These are phyloP conservation scores for Acanthamoeba rhysodes DNA, from an alignment of 208 protist species.

Conservation along the genomic window DNA sequence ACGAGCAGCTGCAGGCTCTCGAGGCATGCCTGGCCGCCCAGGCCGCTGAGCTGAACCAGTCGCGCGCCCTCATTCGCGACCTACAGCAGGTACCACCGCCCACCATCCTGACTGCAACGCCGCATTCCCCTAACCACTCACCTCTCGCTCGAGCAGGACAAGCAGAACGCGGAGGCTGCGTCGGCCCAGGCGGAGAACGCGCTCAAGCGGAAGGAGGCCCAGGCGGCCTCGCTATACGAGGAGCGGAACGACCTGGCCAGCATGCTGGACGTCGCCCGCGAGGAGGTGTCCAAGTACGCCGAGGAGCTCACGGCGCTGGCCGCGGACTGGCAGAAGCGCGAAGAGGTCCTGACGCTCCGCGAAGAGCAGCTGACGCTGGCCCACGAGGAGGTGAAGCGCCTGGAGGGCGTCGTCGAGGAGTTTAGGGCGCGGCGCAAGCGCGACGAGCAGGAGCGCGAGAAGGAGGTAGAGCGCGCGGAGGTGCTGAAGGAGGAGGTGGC, in stretches of 20 bases:
- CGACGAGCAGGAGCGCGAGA: background rate
- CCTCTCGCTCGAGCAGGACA: no score
- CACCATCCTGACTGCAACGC: no score
- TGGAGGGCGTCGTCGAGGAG: background rate
- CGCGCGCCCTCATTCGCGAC: background rate
- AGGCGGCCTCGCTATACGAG: background rate
- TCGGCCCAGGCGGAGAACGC: background rate
- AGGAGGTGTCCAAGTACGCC: slow-evolving; percentile 39
- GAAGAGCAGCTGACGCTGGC: background rate
- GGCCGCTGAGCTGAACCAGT: background rate
- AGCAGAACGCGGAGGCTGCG: background rate
- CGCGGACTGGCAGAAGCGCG: background rate
- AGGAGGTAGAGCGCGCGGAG: background rate
- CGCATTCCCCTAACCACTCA: no score
- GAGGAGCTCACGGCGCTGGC: background rate
- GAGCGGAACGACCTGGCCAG: slow-evolving; percentile 16
- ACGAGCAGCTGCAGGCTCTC: background rate
- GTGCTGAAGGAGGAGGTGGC: slow-evolving; percentile 21
- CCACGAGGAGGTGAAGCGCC: background rate
- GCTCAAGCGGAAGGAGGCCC: slow-evolving; percentile 16
- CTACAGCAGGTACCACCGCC: background rate
- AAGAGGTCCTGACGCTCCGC: background rate
- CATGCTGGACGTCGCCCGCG: slow-evolving; percentile 17
- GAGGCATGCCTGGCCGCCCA: background rate
- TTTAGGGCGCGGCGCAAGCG: background rate